Percentiles rank a stretch among this genome's conserved stretches.
Evolutionary conservation across 2,329 filamentous ascomycete genomes (phyloP).

Genomic region (Paecilomyces variotii): DNA sequence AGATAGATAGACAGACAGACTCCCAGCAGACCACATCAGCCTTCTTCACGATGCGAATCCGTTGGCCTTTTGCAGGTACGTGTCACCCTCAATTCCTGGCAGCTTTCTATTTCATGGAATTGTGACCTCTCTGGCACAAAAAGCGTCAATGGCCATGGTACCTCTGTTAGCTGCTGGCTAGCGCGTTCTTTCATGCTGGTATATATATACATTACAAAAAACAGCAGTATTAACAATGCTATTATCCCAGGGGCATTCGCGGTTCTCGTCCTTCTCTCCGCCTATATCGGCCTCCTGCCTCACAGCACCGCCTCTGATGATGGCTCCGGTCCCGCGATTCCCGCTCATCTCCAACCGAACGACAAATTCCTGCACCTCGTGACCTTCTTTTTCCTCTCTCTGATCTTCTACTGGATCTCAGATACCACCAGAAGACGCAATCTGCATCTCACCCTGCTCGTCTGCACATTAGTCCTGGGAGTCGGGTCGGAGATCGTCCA

Average conservation of each 20-base stretch:
- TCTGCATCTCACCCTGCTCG: conserved; percentile 71
- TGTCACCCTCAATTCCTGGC: conserved; percentile 10
- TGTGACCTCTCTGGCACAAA: neutral
- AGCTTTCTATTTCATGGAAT: neutral
- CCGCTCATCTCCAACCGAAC: conserved; percentile 55
- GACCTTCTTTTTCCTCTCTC: conserved; percentile 83
- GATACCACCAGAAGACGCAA: conserved; percentile 82
- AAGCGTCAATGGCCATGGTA: neutral
- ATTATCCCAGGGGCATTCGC: conserved; percentile 52
- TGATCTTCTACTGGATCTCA: conserved; percentile 89
- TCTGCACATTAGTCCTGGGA: conserved; percentile 60
- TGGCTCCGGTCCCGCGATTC: conserved; percentile 22
- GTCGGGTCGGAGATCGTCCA: conserved; percentile 52
- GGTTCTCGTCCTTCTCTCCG: conserved; percentile 63
- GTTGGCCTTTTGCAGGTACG: conserved; percentile 80
- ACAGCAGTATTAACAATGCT: conserved; percentile 7
- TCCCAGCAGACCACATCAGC: neutral
- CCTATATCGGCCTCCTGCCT: conserved; percentile 68
- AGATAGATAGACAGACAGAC: neutral
- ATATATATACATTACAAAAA: neutral
- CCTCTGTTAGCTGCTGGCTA: neutral
- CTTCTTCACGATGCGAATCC: conserved; percentile 62
- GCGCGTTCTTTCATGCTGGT: neutral
- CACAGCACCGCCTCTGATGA: conserved; percentile 19
- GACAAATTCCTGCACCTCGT: conserved; percentile 84